phyloP scores from a whole-genome alignment of 495 filamentous ascomycete species.

The Terfezia claveryi region DNA sequence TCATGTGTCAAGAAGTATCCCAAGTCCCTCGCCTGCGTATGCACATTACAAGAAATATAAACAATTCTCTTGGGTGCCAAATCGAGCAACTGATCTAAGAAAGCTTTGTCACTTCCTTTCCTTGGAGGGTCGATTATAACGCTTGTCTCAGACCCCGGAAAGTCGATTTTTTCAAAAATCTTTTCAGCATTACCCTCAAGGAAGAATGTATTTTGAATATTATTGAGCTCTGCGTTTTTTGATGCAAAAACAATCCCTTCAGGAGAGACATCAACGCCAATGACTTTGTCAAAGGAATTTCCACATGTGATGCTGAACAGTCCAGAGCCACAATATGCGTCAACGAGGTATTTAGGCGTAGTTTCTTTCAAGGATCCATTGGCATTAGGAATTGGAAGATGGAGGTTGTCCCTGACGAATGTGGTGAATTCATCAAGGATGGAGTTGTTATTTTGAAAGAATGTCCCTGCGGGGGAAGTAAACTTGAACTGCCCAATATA shows the following conservation, averaged over 20 bases:
- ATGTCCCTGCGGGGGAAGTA: constrained; percentile 69
- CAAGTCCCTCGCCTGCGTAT: constrained; percentile 88
- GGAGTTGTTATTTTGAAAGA: constrained; percentile 99
- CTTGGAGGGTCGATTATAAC: constrained; percentile 86
- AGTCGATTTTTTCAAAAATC: constrained; percentile 52
- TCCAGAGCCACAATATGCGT: constrained; percentile 91
- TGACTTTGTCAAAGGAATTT: constrained; percentile 44
- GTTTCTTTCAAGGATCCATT: constrained; percentile 3
- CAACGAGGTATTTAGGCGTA: constrained; percentile 50
- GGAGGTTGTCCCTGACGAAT: constrained; percentile 67
- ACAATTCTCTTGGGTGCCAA: constrained; percentile 59
- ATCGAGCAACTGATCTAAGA: constrained; percentile 53
- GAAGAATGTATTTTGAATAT: constrained; percentile 44
- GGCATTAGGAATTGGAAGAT: constrained; percentile 24
- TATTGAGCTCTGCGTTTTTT: constrained; percentile 55
- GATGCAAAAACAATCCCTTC: constrained; percentile 53
- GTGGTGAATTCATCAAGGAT: constrained; percentile 67
- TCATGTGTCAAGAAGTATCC: constrained; percentile 20
- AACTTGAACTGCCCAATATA: constrained; percentile 73
- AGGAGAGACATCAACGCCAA: constrained; percentile 49
- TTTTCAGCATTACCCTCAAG: constrained; percentile 61
- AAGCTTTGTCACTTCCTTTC: constrained; percentile 77
- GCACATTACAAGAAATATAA: constrained; percentile 94
- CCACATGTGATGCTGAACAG: constrained; percentile 93
- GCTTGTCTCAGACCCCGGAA: constrained; percentile 55